phyloP scores from a whole-genome alignment of 2,329 filamentous ascomycete genomes.

The Pyrenophora seminiperda region DNA sequence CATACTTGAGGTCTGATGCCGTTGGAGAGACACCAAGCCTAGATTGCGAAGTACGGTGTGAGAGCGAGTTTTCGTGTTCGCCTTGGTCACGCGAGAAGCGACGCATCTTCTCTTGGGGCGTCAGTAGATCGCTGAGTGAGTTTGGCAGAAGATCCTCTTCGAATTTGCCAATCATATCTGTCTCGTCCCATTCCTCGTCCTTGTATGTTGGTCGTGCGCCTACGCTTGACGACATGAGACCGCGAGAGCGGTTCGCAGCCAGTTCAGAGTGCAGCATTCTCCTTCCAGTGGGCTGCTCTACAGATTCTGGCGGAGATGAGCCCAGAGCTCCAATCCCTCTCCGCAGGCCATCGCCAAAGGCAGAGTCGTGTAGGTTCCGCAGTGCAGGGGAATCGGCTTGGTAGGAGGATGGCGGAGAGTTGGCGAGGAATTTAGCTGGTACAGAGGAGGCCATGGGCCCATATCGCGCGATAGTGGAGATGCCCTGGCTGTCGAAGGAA shows the following conservation, averaged over 20 bases:
- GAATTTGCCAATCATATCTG: slow-evolving; percentile 68
- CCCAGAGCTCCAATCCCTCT: slow-evolving; percentile 39
- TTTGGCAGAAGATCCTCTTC: slow-evolving; percentile 88
- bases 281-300: slow-evolving; percentile 67
- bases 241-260: slow-evolving; percentile 60
- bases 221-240: slow-evolving; percentile 66
- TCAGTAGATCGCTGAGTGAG: slow-evolving; percentile 66
- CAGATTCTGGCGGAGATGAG: slow-evolving; percentile 65
- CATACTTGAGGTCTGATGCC: slow-evolving; percentile 51
- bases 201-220: slow-evolving; percentile 53
- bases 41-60: slow-evolving; percentile 51
- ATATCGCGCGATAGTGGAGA: slow-evolving; percentile 87
- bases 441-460: slow-evolving; percentile 92
- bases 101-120: slow-evolving; percentile 64
- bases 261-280: slow-evolving; percentile 66
- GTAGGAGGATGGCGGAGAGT: slow-evolving; percentile 72
- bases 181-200: slow-evolving; percentile 59
- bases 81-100: slow-evolving; percentile 63
- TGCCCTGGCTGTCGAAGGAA: slow-evolving; percentile 94
- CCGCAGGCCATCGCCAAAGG: slow-evolving; percentile 72
- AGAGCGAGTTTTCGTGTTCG: slow-evolving; percentile 50
- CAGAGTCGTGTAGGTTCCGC: slow-evolving; percentile 67
- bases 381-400: slow-evolving; percentile 66
- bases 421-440: slow-evolving; percentile 88
- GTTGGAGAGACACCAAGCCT: slow-evolving; percentile 56